Evolutionary conservation across 352 stramenopile species (phyloP).

Genomic region (Phytopythium kandeliae): DNA sequence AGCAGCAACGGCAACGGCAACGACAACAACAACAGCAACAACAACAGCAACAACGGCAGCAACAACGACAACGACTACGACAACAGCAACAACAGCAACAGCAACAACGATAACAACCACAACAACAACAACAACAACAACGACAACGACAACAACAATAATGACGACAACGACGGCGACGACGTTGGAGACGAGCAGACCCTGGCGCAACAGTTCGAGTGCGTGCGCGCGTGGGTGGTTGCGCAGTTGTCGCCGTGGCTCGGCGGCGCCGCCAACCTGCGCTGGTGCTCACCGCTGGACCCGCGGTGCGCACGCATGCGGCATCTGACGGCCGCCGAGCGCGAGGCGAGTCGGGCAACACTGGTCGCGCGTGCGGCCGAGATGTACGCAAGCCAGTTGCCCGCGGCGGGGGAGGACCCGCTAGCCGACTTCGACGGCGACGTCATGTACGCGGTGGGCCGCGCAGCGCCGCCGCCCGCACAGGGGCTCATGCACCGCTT

Average conservation of each 20-base stretch:
- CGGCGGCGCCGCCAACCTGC: slow-evolving; percentile 16
- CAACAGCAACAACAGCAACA: too few species aligned
- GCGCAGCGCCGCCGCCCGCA: slow-evolving; percentile 1
- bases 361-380: slow-evolving; percentile 15
- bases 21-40: too few species aligned
- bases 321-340: slow-evolving; percentile 32
- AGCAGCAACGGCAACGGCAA: slow-evolving; percentile 13
- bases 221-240: slow-evolving; percentile 12
- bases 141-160: too few species aligned
- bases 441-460: slow-evolving; percentile 21
- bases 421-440: slow-evolving; percentile 27
- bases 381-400: slow-evolving; percentile 21
- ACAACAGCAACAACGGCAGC: too few species aligned
- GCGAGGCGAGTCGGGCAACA: slow-evolving; percentile 15
- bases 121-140: too few species aligned
- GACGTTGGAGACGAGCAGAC: slow-evolving; percentile 10
- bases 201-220: neutral
- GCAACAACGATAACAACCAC: too few species aligned
- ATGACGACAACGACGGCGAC: too few species aligned
- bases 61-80: too few species aligned
- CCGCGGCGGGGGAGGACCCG: slow-evolving; percentile 8
- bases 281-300: slow-evolving; percentile 40
- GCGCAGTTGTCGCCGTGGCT: slow-evolving; percentile 8
- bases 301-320: slow-evolving; percentile 37
- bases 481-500: slow-evolving; percentile 46